phyloP scores from a whole-genome alignment of 2,329 filamentous ascomycete species.

The Canariomyces notabilis region DNA sequence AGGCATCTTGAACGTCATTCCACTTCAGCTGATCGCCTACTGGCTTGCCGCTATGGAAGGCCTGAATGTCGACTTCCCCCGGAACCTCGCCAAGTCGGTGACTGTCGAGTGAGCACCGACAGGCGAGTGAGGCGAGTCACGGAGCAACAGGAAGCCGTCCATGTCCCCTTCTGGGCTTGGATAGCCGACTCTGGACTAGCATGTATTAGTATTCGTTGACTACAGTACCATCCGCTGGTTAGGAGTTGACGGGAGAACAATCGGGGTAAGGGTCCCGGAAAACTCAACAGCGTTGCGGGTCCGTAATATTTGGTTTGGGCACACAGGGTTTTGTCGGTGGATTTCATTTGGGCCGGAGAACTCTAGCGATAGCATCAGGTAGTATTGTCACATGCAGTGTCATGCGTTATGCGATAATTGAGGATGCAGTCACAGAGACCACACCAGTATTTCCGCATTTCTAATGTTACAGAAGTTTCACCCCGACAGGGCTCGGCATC shows the following conservation, averaged over 20 bases:
- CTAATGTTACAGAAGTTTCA: background rate
- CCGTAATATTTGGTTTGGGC: background rate
- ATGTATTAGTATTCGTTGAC: conserved; percentile 20
- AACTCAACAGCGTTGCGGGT: conserved; percentile 5
- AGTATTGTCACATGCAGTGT: background rate
- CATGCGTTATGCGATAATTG: conserved; percentile 1
- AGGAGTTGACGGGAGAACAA: conserved; percentile 12
- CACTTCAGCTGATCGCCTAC: conserved; percentile 96
- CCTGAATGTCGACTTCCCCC: conserved; percentile 95
- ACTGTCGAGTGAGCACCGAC: conserved; percentile 74
- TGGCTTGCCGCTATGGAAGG: conserved; percentile 96
- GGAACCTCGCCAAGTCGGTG: conserved; percentile 97
- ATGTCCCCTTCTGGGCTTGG: background rate
- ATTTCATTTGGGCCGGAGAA: background rate
- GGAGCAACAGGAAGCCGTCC: background rate
- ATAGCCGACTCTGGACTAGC: background rate
- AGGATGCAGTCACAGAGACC: background rate
- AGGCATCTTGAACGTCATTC: conserved; percentile 95
- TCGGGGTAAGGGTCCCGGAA: background rate
- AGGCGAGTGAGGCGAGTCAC: conserved; percentile 67
- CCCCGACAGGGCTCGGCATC: background rate
- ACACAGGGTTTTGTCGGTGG: background rate
- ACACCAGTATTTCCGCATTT: background rate
- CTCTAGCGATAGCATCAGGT: background rate
- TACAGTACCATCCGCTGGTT: conserved; percentile 8